Base-by-base conservation (phyloP, 768 basidiomycete genomes). In the Suillus decipiens region DNA sequence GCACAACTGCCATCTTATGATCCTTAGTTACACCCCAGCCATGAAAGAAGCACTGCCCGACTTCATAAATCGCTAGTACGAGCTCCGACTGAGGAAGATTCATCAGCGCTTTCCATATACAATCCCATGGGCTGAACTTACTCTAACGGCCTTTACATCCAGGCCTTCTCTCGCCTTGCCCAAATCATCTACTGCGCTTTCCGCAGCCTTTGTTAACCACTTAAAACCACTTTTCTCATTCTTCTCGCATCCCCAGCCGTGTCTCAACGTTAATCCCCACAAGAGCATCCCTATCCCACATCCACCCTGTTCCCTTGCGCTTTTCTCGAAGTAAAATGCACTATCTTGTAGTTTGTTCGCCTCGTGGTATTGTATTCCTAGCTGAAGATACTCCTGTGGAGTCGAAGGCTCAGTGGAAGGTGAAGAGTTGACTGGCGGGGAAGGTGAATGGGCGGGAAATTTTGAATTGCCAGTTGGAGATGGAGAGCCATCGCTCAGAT, bases 251-350 rank as follows among this genome's bases (percentile, higher is more conserved):
- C 94, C 95, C 94, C 95, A 96, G 2, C 93, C 94, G 72, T 94
- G 92, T 59, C 94, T 80, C 69, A 95, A 77, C 36, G 92, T 80
- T 47, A 96, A 77, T 0, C 94, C 95, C 84, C 90, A 95, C 91
- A 96, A 93, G 63, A 96, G 75, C 93, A 95, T 95, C 19, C 95
- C 95, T 5, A 93, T 87, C 2, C 89, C 89, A 70, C 90, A 94
- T 1, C 93, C 95, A 1, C 93, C 93, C 58, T 81, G 77, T 64
- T 85, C 79, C 60, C 80, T 90, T 12, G 92, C 92, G 53, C 88
- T 86, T 75, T 82, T 83, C 77, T 94, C 92, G 71, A 94, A 93
- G 73, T 80, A 92, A 31, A 73, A 70, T 0, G 90, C 92, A 12
- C 89, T 88, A 68, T 91, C 89, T 51, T 72, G 71, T 5, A 94